A percentile compares a stretch with the other conserved stretches of the same genome.
These are phyloP conservation scores for Cyanidiococcus yangmingshanensis DNA, from an alignment of 23 red algal species.

Conservation along the genomic window DNA sequence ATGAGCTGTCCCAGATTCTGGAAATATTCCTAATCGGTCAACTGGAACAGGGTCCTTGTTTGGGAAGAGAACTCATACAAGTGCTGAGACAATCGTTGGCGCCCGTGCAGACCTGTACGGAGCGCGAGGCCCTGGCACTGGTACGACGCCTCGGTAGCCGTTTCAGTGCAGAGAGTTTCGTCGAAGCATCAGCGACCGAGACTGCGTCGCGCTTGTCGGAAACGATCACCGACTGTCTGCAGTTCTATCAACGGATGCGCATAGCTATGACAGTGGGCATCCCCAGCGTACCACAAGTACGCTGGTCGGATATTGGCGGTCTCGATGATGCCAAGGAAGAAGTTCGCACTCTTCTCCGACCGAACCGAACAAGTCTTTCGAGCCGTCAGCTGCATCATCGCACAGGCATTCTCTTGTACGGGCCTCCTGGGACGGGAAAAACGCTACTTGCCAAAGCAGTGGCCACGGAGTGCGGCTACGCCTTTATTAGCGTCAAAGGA, in stretches of 20 bases:
- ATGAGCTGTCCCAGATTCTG: neutral
- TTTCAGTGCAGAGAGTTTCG: neutral
- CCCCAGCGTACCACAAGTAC: neutral
- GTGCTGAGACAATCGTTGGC: neutral
- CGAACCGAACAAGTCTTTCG: neutral
- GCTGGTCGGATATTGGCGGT: slow-evolving; percentile 28
- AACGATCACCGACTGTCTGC: neutral
- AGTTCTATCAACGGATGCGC: neutral
- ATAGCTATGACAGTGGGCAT: neutral
- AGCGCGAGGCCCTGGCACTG: neutral
- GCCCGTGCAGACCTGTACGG: neutral
- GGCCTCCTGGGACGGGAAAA: slow-evolving; percentile 29
- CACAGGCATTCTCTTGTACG: slow-evolving; percentile 31
- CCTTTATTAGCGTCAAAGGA: slow-evolving; percentile 32
- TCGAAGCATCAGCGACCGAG: neutral
- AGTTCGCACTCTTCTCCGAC: slow-evolving; percentile 2
- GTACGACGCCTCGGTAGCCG: neutral
- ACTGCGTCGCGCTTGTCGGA: neutral
- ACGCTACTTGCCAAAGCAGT: slow-evolving; percentile 28
- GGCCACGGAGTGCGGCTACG: slow-evolving; percentile 25
- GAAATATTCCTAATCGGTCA: neutral
- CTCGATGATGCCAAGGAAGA: slow-evolving; percentile 1
- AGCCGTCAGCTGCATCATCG: neutral
- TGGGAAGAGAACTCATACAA: neutral
- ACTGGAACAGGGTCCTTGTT: neutral